Percentiles rank a stretch among this genome's conserved stretches.
Conservation (phyloP, 2,329 filamentous ascomycete genomes). For the Pseudofabraea citricarpa region DNA sequence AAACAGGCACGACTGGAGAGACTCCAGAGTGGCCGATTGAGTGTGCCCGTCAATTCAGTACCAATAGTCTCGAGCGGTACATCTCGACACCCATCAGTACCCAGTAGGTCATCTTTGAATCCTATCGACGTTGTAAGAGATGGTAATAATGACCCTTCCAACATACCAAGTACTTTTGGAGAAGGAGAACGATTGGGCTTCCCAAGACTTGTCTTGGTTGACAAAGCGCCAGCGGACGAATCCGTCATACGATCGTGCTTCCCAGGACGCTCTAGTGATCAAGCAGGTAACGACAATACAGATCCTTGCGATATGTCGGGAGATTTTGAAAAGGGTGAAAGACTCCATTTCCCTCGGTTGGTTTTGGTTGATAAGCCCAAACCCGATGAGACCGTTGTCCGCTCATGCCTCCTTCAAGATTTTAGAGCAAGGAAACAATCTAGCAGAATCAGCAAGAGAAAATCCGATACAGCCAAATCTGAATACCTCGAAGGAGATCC, state of each 20-base stretch:
- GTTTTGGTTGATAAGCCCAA: not conserved
- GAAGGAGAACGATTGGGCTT: not conserved
- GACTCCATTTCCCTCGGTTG: not conserved
- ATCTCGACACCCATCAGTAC: not conserved
- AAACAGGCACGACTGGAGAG: conserved; percentile 7
- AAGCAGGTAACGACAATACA: not conserved
- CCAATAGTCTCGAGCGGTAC: not conserved
- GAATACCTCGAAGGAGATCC: not conserved
- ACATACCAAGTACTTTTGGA: not conserved
- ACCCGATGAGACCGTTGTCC: not conserved
- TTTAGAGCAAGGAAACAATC: not conserved
- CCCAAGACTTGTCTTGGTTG: not conserved
- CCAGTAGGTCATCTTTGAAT: not conserved
- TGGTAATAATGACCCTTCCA: not conserved
- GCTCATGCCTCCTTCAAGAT: not conserved
- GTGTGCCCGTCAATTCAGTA: not conserved
- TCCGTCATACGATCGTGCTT: not conserved
- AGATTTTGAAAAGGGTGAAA: not conserved
- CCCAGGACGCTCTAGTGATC: not conserved
- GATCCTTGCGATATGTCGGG: not conserved
- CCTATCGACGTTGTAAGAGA: not conserved
- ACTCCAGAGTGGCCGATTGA: not conserved
- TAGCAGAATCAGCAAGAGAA: too few relatives aligned
- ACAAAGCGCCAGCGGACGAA: not conserved
- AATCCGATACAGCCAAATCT: too few relatives aligned